Conservation (phyloP, 495 filamentous ascomycete genomes). For the Penicillium bialowiezense region DNA sequence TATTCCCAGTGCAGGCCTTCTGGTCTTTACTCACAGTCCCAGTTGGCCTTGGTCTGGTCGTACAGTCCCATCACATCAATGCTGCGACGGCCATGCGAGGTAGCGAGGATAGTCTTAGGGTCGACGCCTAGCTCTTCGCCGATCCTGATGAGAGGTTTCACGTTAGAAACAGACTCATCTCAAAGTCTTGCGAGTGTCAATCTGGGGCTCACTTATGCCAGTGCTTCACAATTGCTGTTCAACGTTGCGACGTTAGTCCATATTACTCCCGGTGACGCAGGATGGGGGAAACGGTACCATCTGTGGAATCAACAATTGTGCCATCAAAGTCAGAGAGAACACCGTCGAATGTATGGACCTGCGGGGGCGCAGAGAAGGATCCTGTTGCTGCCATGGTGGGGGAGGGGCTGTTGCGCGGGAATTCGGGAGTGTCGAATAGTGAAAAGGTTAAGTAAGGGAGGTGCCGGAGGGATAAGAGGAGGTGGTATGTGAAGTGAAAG, state of each 20-base stretch:
- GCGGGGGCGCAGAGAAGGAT: slow-evolving; percentile 58
- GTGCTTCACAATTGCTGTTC: slow-evolving; percentile 83
- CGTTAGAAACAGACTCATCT: neutral
- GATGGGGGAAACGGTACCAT: slow-evolving; percentile 23
- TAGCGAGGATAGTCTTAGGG: slow-evolving; percentile 75
- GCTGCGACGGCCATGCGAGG: slow-evolving; percentile 82
- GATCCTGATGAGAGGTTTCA: slow-evolving; percentile 49
- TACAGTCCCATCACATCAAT: slow-evolving; percentile 78
- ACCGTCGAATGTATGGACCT: slow-evolving; percentile 65
- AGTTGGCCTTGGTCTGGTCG: slow-evolving; percentile 76
- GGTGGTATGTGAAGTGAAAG: no score
- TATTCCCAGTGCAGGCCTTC: neutral
- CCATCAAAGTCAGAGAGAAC: slow-evolving; percentile 93
- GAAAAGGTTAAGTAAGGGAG: neutral
- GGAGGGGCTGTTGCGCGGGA: slow-evolving; percentile 16
- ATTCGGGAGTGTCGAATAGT: neutral
- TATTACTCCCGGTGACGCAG: neutral
- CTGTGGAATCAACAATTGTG: slow-evolving; percentile 46
- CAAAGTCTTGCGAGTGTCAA: neutral
- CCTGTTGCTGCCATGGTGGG: slow-evolving; percentile 33
- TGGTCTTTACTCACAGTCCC: slow-evolving; percentile 69
- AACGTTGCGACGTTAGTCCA: slow-evolving; percentile 2
- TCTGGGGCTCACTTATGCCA: slow-evolving; percentile 69
- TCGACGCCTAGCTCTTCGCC: slow-evolving; percentile 80
- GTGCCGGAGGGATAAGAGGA: no score